phyloP scores from a whole-genome alignment of 1,284 basidiomycete genomes.

The Ustilago curta region DNA sequence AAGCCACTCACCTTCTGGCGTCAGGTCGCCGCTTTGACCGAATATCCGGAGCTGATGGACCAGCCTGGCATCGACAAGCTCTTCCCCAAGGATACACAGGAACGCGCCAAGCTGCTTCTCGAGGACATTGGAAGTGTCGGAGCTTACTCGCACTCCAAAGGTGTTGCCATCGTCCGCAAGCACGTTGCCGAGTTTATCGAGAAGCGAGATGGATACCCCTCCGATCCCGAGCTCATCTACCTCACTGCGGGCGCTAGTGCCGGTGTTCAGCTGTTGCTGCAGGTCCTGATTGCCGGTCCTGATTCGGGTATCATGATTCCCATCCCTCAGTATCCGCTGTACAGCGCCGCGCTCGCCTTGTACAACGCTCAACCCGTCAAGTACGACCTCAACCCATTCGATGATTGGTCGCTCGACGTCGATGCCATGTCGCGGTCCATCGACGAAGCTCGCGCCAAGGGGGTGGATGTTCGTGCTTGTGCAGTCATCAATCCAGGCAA shows the following conservation, averaged over 20 bases:
- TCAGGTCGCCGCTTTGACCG: slow-evolving; percentile 90
- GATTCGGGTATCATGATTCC: slow-evolving; percentile 88
- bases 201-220: slow-evolving; percentile 73
- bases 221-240: slow-evolving; percentile 88
- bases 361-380: slow-evolving; percentile 83
- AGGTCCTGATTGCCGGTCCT: slow-evolving; percentile 78
- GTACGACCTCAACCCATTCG: slow-evolving; percentile 86
- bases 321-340: slow-evolving; percentile 97
- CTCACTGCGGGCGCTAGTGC: slow-evolving; percentile 92
- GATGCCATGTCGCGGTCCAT: slow-evolving; percentile 79
- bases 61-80: slow-evolving; percentile 75
- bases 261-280: slow-evolving; percentile 88
- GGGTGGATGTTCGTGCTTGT: slow-evolving; percentile 69
- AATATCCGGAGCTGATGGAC: slow-evolving; percentile 87
- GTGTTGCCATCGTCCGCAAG: slow-evolving; percentile 86
- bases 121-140: slow-evolving; percentile 93
- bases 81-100: slow-evolving; percentile 88
- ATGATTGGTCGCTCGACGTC: slow-evolving; percentile 87
- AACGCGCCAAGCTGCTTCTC: slow-evolving; percentile 82
- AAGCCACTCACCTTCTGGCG: slow-evolving; percentile 91
- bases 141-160: slow-evolving; percentile 96
- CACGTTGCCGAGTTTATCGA: slow-evolving; percentile 90
- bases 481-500: slow-evolving; percentile 69
- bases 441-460: slow-evolving; percentile 77
- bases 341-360: slow-evolving; percentile 92